phyloP scores from a whole-genome alignment of 139 green algal species.

The Haematococcus lacustris region DNA sequence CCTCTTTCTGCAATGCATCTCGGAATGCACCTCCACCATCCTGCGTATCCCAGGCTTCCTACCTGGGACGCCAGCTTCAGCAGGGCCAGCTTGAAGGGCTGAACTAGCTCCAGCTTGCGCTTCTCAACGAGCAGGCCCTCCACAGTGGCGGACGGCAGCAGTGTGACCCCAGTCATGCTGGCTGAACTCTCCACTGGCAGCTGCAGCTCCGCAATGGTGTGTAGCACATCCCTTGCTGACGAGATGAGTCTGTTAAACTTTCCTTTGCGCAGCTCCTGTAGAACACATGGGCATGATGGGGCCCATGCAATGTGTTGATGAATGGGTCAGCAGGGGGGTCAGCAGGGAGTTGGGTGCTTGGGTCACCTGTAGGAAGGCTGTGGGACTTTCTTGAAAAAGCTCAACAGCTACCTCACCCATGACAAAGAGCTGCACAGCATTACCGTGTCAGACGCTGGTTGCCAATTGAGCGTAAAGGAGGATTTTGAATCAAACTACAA shows the following conservation, averaged over 20 bases:
- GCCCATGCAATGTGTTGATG: no score
- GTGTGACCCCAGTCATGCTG: conserved; percentile 35
- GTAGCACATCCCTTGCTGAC: conserved; percentile 41
- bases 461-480: background rate
- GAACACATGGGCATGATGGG: no score
- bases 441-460: background rate
- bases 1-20: no score
- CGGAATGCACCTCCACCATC: no score
- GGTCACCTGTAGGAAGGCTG: conserved; percentile 60
- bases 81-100: conserved; percentile 72
- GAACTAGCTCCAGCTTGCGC: conserved; percentile 52
- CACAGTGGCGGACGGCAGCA: conserved; percentile 58
- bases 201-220: conserved; percentile 51
- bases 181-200: conserved; percentile 53
- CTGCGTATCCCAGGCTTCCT: background rate
- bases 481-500: background rate
- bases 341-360: no score
- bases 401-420: conserved; percentile 67
- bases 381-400: conserved; percentile 68
- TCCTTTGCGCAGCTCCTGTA: conserved; percentile 60
- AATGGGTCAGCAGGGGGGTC: no score
- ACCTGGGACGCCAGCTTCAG: conserved; percentile 71
- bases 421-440: conserved; percentile 51
- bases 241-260: conserved; percentile 53
- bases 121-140: conserved; percentile 59